A percentile compares a stretch with the other conserved stretches of the same genome.
Evolutionary conservation across 208 protist genomes (phyloP).

Genomic region (Kentomonas sorsogonicus): DNA sequence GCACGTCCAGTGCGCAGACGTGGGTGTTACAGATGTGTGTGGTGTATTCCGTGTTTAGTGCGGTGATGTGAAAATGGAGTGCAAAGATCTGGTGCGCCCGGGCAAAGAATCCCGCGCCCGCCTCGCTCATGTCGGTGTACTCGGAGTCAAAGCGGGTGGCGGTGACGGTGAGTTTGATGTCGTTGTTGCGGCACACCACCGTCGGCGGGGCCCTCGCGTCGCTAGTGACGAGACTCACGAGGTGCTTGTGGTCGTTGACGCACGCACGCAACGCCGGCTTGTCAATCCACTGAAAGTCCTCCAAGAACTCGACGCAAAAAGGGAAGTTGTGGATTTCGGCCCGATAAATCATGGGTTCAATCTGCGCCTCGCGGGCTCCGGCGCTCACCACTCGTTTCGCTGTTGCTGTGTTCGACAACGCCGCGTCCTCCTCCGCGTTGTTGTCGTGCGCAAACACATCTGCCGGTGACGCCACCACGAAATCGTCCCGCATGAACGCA

Average conservation of each 20-base stretch:
- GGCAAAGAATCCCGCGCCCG: conserved; percentile 40
- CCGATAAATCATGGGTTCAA: no score
- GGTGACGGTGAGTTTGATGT: conserved; percentile 38
- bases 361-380: no score
- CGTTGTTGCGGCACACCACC: conserved; percentile 39
- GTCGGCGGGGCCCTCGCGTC: conserved; percentile 17
- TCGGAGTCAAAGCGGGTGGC: conserved; percentile 49
- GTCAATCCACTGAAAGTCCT: background rate
- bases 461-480: no score
- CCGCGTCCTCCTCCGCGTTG: no score
- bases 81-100: conserved; percentile 54
- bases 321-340: no score
- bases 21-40: background rate
- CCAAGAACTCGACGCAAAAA: background rate
- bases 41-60: conserved; percentile 13
- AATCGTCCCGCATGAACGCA: no score
- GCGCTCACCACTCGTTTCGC: no score
- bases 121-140: conserved; percentile 23
- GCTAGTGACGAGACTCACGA: conserved; percentile 23
- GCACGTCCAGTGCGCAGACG: conserved; percentile 13
- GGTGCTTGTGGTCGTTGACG: conserved; percentile 15
- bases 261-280: background rate
- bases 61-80: conserved; percentile 29
- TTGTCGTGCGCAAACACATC: no score
- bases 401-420: no score